Conservation (phyloP, 345 rosid genomes). For the Salix koriyanagi region DNA sequence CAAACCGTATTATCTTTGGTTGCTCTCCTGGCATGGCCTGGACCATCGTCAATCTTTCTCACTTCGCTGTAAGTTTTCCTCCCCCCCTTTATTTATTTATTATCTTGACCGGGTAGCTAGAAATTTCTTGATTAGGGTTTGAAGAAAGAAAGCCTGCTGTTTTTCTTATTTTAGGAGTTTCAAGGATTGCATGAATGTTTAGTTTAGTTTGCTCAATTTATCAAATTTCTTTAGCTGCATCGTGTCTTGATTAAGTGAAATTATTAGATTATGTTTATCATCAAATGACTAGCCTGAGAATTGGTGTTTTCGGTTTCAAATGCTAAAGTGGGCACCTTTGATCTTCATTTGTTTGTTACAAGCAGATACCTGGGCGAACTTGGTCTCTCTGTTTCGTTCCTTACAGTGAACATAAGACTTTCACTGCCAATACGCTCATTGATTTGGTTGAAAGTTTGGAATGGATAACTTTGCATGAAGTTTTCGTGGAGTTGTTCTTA, state of each 20-base stretch:
- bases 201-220: background rate
- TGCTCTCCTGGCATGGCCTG: slow-evolving; percentile 83
- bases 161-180: background rate
- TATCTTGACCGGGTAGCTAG: background rate
- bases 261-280: background rate
- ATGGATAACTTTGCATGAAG: background rate
- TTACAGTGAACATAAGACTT: too few species aligned
- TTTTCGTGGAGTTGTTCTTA: too few species aligned
- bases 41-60: slow-evolving; percentile 74
- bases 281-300: background rate
- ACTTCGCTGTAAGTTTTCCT: slow-evolving; percentile 44
- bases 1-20: slow-evolving; percentile 30
- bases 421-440: background rate
- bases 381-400: background rate
- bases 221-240: background rate
- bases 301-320: background rate
- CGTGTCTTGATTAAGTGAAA: background rate
- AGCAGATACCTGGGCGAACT: background rate
- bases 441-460: background rate
- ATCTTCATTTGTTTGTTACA: background rate
- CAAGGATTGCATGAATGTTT: background rate
- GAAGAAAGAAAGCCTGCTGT: background rate
- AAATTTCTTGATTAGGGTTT: slow-evolving; percentile 2
- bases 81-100: background rate
- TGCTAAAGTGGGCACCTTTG: background rate